A percentile compares a stretch with the other conserved stretches of the same genome.
phyloP scores from a whole-genome alignment of 2,329 filamentous ascomycete species.

The Pyrenophora seminiperda region DNA sequence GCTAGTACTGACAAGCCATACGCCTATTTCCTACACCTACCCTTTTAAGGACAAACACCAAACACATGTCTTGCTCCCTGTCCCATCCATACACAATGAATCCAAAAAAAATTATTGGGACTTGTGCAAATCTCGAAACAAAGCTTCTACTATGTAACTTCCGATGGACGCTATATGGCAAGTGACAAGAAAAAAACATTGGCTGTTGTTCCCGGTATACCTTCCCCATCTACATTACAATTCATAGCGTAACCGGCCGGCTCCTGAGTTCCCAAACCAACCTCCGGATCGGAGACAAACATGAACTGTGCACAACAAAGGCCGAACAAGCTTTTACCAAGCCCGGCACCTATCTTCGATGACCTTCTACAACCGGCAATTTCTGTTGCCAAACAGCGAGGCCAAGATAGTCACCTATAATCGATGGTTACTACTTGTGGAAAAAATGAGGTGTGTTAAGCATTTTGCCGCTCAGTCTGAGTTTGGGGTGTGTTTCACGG shows the following conservation, averaged over 20 bases:
- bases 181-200: not conserved
- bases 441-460: not conserved
- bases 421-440: conserved; percentile 11
- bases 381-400: not conserved
- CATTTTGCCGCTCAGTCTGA: not conserved
- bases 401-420: conserved; percentile 12
- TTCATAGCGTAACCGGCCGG: not conserved
- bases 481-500: not conserved
- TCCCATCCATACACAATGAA: too few species aligned
- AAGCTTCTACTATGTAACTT: too few species aligned
- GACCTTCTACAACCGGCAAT: conserved; percentile 3
- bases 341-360: conserved; percentile 9
- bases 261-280: too few species aligned
- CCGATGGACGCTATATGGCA: too few species aligned
- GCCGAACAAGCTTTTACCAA: conserved; percentile 10
- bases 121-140: too few species aligned
- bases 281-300: not conserved
- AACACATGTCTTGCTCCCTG: not conserved
- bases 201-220: not conserved
- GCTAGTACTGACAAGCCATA: conserved; percentile 14
- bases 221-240: not conserved
- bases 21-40: conserved; percentile 13
- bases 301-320: not conserved
- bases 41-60: conserved; percentile 4
- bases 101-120: too few species aligned